Evolutionary conservation across 371 early-diverging fungal genomes (phyloP).

Genomic region (Syncephalastrum sp.): DNA sequence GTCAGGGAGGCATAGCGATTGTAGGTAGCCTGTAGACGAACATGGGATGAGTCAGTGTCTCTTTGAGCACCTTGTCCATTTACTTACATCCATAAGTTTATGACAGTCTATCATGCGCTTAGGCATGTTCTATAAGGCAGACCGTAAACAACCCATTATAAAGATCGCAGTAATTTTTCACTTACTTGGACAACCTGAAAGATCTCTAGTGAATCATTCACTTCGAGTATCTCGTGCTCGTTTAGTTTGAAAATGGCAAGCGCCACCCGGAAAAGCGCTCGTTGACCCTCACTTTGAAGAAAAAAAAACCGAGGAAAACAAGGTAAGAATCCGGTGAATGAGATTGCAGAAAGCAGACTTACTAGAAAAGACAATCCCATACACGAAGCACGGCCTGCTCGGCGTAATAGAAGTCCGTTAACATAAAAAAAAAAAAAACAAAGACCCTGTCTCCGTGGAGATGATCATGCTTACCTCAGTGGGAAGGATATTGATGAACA

Average conservation of each 20-base stretch:
- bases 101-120: constrained; percentile 76
- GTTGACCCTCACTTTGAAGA: constrained; percentile 67
- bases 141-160: neutral
- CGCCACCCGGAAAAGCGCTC: constrained; percentile 76
- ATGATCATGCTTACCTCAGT: constrained; percentile 49
- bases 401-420: neutral
- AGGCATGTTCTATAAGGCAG: constrained; percentile 61
- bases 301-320: neutral
- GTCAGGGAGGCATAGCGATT: constrained; percentile 51
- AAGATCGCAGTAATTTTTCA: neutral
- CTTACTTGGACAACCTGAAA: constrained; percentile 65
- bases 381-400: constrained; percentile 70
- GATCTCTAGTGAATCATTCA: constrained; percentile 68
- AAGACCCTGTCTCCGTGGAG: no score
- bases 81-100: constrained; percentile 61
- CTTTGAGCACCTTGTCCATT: neutral
- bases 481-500: constrained; percentile 79
- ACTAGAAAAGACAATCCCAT: constrained; percentile 86
- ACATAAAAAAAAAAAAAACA: neutral
- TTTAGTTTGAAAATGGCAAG: constrained; percentile 76
- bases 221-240: constrained; percentile 62
- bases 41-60: neutral
- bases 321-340: no score
- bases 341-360: constrained; percentile 13
- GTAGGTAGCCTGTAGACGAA: constrained; percentile 32